Base-by-base conservation (phyloP, 306 rosid species). In the Prosopis cineraria region DNA sequence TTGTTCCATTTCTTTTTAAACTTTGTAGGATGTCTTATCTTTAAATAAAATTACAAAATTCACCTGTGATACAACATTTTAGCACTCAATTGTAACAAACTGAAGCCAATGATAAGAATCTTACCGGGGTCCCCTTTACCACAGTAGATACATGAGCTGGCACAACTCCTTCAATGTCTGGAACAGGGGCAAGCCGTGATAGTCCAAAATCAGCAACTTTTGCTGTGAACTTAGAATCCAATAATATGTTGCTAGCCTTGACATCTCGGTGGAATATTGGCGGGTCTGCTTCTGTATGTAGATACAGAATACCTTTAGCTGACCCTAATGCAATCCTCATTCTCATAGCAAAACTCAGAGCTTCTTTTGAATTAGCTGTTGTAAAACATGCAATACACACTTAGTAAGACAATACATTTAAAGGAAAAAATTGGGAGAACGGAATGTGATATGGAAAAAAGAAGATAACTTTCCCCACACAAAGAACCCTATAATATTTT, bases 171-270 rank as follows among this genome's bases (percentile, higher is more conserved):
- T 96, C 96, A 34, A 76, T 43, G 79, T 93, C 90, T 20, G 98
- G 93, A 76, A 91, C 88, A 2, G 98, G 99, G 25, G 99, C 99
- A 77, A 91, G 98, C 41, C 91, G 87, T 19, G 99, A 96, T 81
- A 96, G 98, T 82, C 99, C 99, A 84, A 96, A 96, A 90, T 96
- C 99, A 55, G 98, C 88, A 79, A 96, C 98, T 83, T 96, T 96
- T 47, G 97, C 96, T 0, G 29, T 73, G 59, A 82, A 85, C 72
- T 76, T 96, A 7, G 91, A 73, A 80, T 93, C 96, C 87, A 96
- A 75, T 74, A 96, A 78, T 77, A 93, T 95, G 64, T 95, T 93
- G 89, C 89, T 95, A 64, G 99, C 92, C 89, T 95, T 95, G 66
- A 95, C 89, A 76, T 93, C 97, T 41, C 99, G 80, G 83, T 95